Conservation (phyloP, 257 asterid species). For the Jasminum sambac region DNA sequence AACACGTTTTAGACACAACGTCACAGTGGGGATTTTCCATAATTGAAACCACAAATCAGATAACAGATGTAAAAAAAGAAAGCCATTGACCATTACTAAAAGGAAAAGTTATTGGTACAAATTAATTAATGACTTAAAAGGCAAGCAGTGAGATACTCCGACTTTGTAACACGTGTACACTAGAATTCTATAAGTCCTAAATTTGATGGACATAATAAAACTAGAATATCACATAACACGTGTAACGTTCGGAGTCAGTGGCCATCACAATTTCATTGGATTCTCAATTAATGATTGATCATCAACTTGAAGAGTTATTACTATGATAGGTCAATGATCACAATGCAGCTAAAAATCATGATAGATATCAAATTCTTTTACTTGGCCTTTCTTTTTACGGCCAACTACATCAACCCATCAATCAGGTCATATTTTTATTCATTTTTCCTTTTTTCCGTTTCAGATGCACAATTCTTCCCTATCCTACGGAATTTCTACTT, state of each 20-base stretch:
- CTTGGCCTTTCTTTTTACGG: neutral
- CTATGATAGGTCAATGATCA: neutral
- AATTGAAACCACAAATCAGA: neutral
- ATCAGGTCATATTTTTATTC: neutral
- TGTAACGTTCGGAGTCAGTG: neutral
- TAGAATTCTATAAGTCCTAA: neutral
- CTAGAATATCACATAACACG: slow-evolving; percentile 9
- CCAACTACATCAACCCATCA: neutral
- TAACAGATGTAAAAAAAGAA: neutral
- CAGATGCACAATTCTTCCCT: neutral
- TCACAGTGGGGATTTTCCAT: neutral
- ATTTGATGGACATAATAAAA: neutral
- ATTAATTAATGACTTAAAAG: neutral
- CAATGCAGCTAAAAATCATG: slow-evolving; percentile 7
- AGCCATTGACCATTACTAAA: neutral
- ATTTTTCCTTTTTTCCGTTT: neutral
- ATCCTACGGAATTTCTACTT: no score
- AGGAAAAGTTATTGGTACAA: neutral
- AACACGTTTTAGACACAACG: neutral
- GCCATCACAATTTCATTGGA: neutral
- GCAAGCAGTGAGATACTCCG: neutral
- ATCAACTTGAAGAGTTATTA: neutral
- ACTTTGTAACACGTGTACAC: neutral
- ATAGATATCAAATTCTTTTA: neutral
- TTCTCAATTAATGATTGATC: neutral